Evolutionary conservation across 1,284 basidiomycete species (phyloP).

Genomic region (Porogramme epimiltina): DNA sequence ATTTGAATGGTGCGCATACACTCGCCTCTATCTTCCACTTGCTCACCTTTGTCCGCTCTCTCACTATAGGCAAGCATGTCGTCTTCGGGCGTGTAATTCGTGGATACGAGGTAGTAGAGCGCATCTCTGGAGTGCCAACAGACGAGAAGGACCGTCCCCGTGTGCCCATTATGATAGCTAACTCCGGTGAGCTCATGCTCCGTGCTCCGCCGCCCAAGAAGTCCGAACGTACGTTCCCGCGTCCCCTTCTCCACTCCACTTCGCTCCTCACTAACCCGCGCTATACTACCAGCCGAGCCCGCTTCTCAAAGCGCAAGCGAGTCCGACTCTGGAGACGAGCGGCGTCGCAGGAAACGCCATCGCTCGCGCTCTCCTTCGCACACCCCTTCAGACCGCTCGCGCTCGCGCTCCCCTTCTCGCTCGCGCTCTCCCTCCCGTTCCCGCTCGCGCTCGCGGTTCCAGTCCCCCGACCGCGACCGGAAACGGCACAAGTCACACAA

Average conservation of each 20-base stretch:
- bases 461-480: constrained; percentile 22
- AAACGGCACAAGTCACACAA: constrained; percentile 35
- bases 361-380: constrained; percentile 18
- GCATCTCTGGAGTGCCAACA: constrained; percentile 56
- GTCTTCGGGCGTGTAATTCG: constrained; percentile 72
- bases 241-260: background rate
- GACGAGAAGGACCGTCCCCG: constrained; percentile 75
- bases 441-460: constrained; percentile 28
- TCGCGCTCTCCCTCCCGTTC: constrained; percentile 20
- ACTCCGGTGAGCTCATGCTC: constrained; percentile 86
- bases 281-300: constrained; percentile 9
- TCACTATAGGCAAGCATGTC: constrained; percentile 74
- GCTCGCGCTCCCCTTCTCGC: constrained; percentile 12
- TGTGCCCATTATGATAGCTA: constrained; percentile 71
- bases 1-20: constrained; percentile 56
- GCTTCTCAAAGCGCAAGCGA: constrained; percentile 21
- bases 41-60: background rate
- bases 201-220: constrained; percentile 39
- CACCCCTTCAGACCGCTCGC: constrained; percentile 12
- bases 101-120: constrained; percentile 61
- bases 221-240: constrained; percentile 14
- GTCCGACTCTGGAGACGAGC: constrained; percentile 22
- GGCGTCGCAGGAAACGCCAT: constrained; percentile 35
- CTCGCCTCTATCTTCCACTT: background rate
- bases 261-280: background rate